Conservation (phyloP, 768 basidiomycete species). For the Coprinopsis strossmayeri region DNA sequence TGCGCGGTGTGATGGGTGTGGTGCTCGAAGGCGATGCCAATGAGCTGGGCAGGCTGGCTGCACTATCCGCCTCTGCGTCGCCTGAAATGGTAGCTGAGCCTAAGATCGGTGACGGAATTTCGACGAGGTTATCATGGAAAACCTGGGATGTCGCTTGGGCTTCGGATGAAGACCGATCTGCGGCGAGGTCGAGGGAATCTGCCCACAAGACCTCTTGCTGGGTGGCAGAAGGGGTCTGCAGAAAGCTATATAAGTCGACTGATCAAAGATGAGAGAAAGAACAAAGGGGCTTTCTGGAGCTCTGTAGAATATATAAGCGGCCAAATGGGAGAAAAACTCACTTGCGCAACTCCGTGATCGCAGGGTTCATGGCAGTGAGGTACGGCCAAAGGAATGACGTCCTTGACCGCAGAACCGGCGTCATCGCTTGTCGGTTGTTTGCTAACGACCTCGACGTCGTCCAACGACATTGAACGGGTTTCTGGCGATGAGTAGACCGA, state of each 20-base stretch:
- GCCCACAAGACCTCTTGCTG: no score
- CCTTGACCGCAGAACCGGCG: background rate
- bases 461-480: background rate
- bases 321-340: background rate
- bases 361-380: no score
- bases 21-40: background rate
- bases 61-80: background rate
- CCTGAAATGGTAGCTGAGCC: background rate
- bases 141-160: background rate
- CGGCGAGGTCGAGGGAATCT: no score
- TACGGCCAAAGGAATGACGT: background rate
- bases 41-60: background rate
- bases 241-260: no score
- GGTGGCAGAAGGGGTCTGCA: no score
- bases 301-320: background rate
- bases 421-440: background rate
- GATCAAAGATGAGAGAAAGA: background rate
- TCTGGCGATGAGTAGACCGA: background rate
- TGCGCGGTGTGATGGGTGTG: background rate
- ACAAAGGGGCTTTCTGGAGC: background rate
- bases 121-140: background rate
- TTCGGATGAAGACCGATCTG: no score
- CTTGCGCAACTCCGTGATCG: background rate
- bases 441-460: background rate
- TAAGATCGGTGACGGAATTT: background rate